Percentiles rank a stretch among this genome's conserved stretches.
Conservation (phyloP, 495 filamentous ascomycete genomes). For the Parmelia sp. region DNA sequence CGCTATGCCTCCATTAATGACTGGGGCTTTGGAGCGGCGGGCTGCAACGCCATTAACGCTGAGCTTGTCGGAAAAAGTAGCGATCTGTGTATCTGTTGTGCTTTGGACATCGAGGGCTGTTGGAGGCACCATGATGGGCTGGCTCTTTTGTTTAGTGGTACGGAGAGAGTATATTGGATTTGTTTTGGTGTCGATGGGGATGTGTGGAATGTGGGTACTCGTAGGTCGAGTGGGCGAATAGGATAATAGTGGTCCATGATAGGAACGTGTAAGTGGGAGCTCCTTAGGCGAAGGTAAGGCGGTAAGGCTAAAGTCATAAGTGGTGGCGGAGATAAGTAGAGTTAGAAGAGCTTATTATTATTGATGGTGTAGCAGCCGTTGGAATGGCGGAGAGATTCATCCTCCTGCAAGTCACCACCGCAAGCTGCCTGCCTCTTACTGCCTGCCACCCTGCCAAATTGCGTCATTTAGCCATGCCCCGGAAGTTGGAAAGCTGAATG, state of each 20-base stretch:
- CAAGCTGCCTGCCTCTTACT: too few species aligned
- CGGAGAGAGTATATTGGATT: not conserved
- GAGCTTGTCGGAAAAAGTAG: conserved; percentile 52
- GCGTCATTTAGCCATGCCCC: too few species aligned
- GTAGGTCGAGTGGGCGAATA: too few species aligned
- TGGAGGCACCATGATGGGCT: conserved; percentile 30
- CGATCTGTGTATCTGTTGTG: conserved; percentile 36
- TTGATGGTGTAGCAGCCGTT: not conserved
- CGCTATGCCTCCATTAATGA: conserved; percentile 67
- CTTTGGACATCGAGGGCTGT: conserved; percentile 38
- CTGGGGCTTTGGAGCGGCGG: conserved; percentile 60
- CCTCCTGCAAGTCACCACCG: too few species aligned
- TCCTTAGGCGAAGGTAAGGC: too few species aligned
- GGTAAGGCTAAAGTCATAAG: not conserved
- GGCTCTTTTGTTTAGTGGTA: not conserved
- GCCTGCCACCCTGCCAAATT: too few species aligned
- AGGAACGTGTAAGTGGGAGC: too few species aligned
- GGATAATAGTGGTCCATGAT: too few species aligned
- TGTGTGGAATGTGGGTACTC: not conserved
- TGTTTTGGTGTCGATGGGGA: not conserved
- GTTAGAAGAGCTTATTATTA: not conserved
- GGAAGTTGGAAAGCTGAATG: not conserved
- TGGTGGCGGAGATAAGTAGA: conserved; percentile 1
- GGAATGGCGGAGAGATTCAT: too few species aligned
- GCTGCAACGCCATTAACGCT: conserved; percentile 64